These are phyloP conservation scores for Peronosclerospora sorghi DNA, from an alignment of 352 stramenopile genomes.

Conservation along the genomic window DNA sequence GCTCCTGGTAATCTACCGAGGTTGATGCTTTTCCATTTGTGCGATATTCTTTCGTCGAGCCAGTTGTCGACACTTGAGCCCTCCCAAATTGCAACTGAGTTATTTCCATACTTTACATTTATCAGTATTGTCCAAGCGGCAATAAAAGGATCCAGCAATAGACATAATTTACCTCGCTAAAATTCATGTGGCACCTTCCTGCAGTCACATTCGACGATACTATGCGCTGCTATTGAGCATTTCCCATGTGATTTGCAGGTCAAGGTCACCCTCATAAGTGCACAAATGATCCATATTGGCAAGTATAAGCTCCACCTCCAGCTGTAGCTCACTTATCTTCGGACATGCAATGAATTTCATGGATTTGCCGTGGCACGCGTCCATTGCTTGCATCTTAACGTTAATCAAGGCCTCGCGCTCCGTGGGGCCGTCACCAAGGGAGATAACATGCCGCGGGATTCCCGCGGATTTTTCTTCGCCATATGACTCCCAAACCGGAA, in stretches of 20 bases:
- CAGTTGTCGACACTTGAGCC: no score
- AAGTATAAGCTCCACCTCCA: conserved; percentile 73
- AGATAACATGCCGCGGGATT: conserved; percentile 69
- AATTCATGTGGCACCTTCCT: no score
- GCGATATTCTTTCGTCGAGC: no score
- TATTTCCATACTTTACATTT: no score
- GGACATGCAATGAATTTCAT: conserved; percentile 84
- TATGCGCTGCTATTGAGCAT: conserved; percentile 54
- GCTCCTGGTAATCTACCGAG: no score
- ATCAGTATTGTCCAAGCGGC: no score
- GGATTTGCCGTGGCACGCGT: conserved; percentile 73
- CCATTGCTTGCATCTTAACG: conserved; percentile 74
- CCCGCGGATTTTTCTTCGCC: conserved; percentile 32
- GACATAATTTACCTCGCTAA: no score
- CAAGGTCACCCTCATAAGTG: conserved; percentile 70
- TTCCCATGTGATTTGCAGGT: conserved; percentile 80
- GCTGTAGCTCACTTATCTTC: conserved; percentile 70
- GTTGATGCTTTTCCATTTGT: no score
- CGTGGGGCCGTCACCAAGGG: conserved; percentile 71
- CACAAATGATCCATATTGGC: conserved; percentile 74
- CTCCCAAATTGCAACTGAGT: no score
- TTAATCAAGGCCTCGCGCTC: conserved; percentile 79
- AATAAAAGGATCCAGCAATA: no score
- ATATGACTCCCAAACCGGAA: conserved; percentile 63
- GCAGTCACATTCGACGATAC: conserved; percentile 2